These are phyloP conservation scores for Cordyceps javanica DNA, from an alignment of 2,329 filamentous ascomycete genomes.

Conservation along the genomic window DNA sequence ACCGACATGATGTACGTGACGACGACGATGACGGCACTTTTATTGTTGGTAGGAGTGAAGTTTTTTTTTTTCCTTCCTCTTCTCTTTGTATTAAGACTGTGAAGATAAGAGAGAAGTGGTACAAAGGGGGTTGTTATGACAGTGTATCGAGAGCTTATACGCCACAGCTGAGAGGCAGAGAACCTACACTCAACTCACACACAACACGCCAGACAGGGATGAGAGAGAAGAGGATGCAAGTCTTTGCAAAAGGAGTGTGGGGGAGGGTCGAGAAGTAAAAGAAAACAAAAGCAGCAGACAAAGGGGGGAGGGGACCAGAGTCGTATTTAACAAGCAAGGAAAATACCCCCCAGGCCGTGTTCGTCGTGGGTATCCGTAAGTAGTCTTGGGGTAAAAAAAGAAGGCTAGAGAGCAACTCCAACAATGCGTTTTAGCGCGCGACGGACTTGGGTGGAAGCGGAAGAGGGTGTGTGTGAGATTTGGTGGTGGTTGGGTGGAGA, in stretches of 20 bases:
- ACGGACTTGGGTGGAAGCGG: not conserved
- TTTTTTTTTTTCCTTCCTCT: too few species aligned
- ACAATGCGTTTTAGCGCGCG: constrained; percentile 4
- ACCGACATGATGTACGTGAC: not conserved
- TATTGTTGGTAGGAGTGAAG: too few species aligned
- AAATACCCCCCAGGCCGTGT: too few species aligned
- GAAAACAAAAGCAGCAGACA: too few species aligned
- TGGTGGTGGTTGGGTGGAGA: too few species aligned
- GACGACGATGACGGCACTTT: too few species aligned
- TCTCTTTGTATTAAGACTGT: constrained; percentile 8
- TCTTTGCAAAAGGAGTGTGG: not conserved
- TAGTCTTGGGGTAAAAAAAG: not conserved
- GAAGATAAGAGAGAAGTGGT: not conserved
- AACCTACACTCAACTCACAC: too few species aligned
- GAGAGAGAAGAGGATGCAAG: not conserved
- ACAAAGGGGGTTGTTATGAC: not conserved
- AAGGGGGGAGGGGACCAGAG: constrained; percentile 4
- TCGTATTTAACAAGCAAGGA: constrained; percentile 8
- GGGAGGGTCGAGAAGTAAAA: not conserved
- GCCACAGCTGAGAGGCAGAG: too few species aligned
- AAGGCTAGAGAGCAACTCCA: not conserved
- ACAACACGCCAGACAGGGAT: not conserved
- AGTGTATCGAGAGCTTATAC: not conserved
- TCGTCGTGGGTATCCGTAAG: not conserved
- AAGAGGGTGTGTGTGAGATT: too few species aligned